Percentiles rank a stretch among this genome's conserved stretches.
These are phyloP conservation scores for Gynochthodes officinalis DNA, from an alignment of 257 asterid genomes.

Conservation along the genomic window DNA sequence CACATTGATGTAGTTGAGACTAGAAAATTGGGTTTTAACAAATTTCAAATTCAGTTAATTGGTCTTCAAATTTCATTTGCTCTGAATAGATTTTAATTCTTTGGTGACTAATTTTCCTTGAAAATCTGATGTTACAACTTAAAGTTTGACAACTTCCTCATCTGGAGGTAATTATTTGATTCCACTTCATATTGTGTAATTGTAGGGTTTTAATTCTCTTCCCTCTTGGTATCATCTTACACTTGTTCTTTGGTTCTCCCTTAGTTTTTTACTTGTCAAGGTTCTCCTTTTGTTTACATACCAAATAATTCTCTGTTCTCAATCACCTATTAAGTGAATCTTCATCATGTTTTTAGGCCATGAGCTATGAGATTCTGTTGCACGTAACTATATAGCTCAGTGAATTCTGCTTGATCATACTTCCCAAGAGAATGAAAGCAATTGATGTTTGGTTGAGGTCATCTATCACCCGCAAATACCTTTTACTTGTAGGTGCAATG, in stretches of 20 bases:
- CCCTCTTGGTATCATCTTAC: neutral
- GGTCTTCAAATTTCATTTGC: too few relatives aligned
- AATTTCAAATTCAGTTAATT: too few relatives aligned
- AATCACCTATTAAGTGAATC: neutral
- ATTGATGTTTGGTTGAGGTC: neutral
- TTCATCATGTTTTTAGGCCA: neutral
- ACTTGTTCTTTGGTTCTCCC: neutral
- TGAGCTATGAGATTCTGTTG: neutral
- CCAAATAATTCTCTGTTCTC: neutral
- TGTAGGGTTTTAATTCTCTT: neutral
- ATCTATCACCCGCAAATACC: conserved; percentile 1
- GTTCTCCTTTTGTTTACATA: neutral
- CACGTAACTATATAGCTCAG: neutral
- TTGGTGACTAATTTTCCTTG: too few relatives aligned
- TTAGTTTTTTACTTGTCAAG: neutral
- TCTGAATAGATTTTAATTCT: too few relatives aligned
- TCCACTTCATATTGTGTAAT: neutral
- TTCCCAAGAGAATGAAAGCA: neutral
- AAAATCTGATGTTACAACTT: too few relatives aligned
- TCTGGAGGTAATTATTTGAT: too few relatives aligned
- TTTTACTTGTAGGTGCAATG: neutral
- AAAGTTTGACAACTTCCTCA: too few relatives aligned
- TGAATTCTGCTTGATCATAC: neutral
- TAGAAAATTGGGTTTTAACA: too few relatives aligned
- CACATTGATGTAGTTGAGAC: too few relatives aligned